These are phyloP conservation scores for Claviceps fusiformis DNA, from an alignment of 2,329 filamentous ascomycete species.

Conservation along the genomic window DNA sequence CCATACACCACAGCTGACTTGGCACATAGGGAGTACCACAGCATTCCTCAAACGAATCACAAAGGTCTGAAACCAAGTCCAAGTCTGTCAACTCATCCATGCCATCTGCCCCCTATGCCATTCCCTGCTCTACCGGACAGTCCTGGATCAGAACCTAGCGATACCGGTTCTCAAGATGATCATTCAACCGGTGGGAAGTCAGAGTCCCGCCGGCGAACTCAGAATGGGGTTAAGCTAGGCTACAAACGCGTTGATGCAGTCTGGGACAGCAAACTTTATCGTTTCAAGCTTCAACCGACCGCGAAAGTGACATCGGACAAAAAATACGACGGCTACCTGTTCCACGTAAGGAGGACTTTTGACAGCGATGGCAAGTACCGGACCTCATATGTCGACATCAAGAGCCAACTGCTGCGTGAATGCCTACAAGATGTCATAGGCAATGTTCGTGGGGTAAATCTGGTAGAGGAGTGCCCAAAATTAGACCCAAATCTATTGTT, in stretches of 20 bases:
- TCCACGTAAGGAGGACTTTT: slow-evolving; percentile 71
- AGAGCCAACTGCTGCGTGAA: slow-evolving; percentile 65
- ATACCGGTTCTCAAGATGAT: not conserved
- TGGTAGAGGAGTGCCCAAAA: slow-evolving; percentile 68
- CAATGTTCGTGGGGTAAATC: slow-evolving; percentile 42
- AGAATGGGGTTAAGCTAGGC: slow-evolving; percentile 17
- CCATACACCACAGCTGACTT: not conserved
- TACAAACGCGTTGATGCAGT: slow-evolving; percentile 41
- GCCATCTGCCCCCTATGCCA: not conserved
- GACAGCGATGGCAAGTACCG: slow-evolving; percentile 73
- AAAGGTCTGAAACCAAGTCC: not conserved
- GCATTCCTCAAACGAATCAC: not conserved
- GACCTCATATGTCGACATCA: slow-evolving; percentile 64
- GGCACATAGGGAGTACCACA: not conserved
- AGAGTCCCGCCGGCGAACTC: not conserved
- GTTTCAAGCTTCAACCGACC: slow-evolving; percentile 42
- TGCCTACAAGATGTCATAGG: slow-evolving; percentile 32
- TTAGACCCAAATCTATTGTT: slow-evolving; percentile 61
- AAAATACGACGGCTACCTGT: slow-evolving; percentile 65
- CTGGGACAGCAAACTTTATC: slow-evolving; percentile 36
- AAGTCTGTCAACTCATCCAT: not conserved
- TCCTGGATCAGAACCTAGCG: not conserved
- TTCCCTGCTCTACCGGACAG: not conserved
- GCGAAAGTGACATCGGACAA: slow-evolving; percentile 29
- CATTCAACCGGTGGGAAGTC: not conserved